These are phyloP conservation scores for Stropharia rugosoannulata DNA, from an alignment of 768 basidiomycete genomes.

Conservation along the genomic window DNA sequence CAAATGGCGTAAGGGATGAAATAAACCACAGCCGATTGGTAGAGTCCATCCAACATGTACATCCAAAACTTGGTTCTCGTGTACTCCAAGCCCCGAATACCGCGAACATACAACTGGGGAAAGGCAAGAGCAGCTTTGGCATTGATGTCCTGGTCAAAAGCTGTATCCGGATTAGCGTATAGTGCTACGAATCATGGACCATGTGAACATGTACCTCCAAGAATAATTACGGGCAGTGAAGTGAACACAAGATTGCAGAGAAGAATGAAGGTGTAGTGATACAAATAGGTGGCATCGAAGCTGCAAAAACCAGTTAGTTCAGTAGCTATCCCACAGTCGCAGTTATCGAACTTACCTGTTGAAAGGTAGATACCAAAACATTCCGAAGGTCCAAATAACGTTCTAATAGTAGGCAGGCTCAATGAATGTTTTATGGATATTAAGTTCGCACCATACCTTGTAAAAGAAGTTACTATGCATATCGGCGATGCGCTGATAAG, in stretches of 20 bases:
- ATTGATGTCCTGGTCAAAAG: slow-evolving; percentile 95
- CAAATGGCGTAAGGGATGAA: slow-evolving; percentile 82
- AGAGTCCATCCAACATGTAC: slow-evolving; percentile 93
- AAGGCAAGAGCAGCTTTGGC: slow-evolving; percentile 87
- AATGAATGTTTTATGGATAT: background rate
- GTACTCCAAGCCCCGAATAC: slow-evolving; percentile 92
- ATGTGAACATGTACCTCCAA: slow-evolving; percentile 64
- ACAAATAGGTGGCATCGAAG: slow-evolving; percentile 93
- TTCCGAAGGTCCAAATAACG: slow-evolving; percentile 88
- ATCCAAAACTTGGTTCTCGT: slow-evolving; percentile 90
- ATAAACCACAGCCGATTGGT: slow-evolving; percentile 86
- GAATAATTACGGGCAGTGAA: slow-evolving; percentile 85
- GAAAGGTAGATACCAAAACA: slow-evolving; percentile 93
- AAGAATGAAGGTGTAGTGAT: slow-evolving; percentile 92
- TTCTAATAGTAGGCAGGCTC: slow-evolving; percentile 45
- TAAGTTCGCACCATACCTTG: slow-evolving; percentile 57
- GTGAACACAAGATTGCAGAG: slow-evolving; percentile 93
- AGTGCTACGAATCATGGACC: background rate
- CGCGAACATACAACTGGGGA: slow-evolving; percentile 94
- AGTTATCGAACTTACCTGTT: slow-evolving; percentile 58
- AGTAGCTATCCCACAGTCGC: background rate
- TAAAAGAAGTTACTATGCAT: slow-evolving; percentile 99
- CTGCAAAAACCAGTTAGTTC: slow-evolving; percentile 35
- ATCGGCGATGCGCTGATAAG: slow-evolving; percentile 92
- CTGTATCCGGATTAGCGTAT: slow-evolving; percentile 30